phyloP scores from a whole-genome alignment of 306 rosid genomes.

The Sindora glabra region DNA sequence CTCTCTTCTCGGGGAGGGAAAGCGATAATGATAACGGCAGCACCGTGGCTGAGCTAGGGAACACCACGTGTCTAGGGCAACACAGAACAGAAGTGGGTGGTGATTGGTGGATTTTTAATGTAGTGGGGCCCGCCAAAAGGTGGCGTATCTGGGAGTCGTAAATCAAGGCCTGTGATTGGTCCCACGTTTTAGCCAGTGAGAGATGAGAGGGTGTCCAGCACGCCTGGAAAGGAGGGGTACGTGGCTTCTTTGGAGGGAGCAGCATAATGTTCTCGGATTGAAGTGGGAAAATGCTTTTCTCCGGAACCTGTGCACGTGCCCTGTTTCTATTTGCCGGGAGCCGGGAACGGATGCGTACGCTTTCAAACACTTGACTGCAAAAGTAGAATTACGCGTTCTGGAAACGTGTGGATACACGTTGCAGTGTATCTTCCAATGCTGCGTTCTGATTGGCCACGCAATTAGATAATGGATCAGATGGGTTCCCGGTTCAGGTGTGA shows the following conservation, averaged over 20 bases:
- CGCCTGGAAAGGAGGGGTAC: slow-evolving; percentile 30
- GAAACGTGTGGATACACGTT: no score
- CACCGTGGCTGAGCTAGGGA: slow-evolving; percentile 43
- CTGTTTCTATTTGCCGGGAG: slow-evolving; percentile 8
- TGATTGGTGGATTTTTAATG: slow-evolving; percentile 29
- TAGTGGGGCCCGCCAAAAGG: slow-evolving; percentile 8
- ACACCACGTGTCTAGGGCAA: slow-evolving; percentile 72
- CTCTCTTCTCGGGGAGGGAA: slow-evolving; percentile 25
- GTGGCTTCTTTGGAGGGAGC: slow-evolving; percentile 38
- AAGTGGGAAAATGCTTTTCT: slow-evolving; percentile 26
- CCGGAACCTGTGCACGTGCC: slow-evolving; percentile 38
- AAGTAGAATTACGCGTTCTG: not conserved
- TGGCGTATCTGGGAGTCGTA: slow-evolving; percentile 34
- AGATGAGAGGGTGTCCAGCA: slow-evolving; percentile 11
- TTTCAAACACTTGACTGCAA: not conserved
- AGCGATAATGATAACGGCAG: slow-evolving; percentile 57
- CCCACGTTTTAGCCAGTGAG: slow-evolving; percentile 28
- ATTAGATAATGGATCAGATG: no score
- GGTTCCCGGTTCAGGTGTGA: no score
- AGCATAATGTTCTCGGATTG: slow-evolving; percentile 34
- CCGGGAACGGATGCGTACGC: not conserved
- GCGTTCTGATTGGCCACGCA: no score
- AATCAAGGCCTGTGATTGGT: slow-evolving; percentile 27
- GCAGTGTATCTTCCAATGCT: no score
- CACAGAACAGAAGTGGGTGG: slow-evolving; percentile 1